Base-by-base conservation (phyloP, 2,329 filamentous ascomycete genomes). In the Calonectria ilicicola region DNA sequence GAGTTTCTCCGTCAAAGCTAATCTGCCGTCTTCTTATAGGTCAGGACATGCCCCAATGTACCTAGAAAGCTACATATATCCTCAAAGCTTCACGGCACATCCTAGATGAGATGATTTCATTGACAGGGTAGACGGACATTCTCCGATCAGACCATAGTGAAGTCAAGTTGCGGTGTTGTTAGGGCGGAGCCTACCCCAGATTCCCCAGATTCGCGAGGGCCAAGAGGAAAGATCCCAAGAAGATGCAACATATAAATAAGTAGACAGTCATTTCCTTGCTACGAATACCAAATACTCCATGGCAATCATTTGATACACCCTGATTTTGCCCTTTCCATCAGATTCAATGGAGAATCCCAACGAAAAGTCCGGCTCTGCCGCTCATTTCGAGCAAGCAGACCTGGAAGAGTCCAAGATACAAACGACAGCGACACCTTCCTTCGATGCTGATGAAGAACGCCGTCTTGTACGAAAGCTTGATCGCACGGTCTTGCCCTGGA, bases 401-500 rank as follows among this genome's bases (percentile, higher is more conserved):
- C 2, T n/a, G 17, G 47, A 40, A 40, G 44, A 65, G 5, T 14
- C 12, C 12, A 40, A 51, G 19, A 4, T n/a, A 7, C 17, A 49
- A 44, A 6, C 1, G 19, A 3, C 5, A 9, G 21, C 38, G 0
- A 32, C 38, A 14, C 1, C 40, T 21, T 29, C 14, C 40, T 32
- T 69, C 58, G 72, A 71, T 23, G 19, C 68, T 12, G 68, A 60
- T 0, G 23, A 69, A 15, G 72, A 73, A 26, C 67, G 72, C 7
- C 68, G 72, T 15, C 49, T 71, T 3, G 72, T 73, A 21, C 53
- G 72, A 19, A 73, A 73, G 58, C 72, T 73, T 3, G 68, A 73
- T 65, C 68, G 68, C 8, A 73, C 72, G n/a, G 56, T 73, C 32
- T 35, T 73, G 27, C 72, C 72, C 1, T 73, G 72, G 72, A 73